Evolutionary conservation across 2,329 filamentous ascomycete species (phyloP).

Genomic region (Microcera coccophila): DNA sequence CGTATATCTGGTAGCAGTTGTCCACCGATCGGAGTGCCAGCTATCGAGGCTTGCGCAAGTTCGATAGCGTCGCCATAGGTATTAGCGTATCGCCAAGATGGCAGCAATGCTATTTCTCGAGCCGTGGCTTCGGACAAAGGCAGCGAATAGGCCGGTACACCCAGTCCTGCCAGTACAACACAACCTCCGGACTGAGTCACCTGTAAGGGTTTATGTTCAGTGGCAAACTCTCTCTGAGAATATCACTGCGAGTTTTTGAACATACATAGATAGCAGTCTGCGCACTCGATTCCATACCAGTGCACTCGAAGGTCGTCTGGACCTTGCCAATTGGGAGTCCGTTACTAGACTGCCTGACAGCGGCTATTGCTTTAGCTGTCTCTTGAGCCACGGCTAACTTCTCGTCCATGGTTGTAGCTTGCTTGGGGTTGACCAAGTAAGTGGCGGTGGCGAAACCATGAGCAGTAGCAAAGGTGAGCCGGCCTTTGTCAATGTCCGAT

Average conservation of each 20-base stretch:
- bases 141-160: constrained; percentile 13
- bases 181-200: constrained; percentile 9
- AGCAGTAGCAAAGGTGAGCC: neutral
- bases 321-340: neutral
- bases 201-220: constrained; percentile 1
- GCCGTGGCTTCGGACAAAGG: constrained; percentile 8
- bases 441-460: neutral
- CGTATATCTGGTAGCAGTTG: constrained; percentile 1
- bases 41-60: neutral
- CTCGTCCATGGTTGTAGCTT: neutral
- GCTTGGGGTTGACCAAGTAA: neutral
- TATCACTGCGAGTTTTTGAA: neutral
- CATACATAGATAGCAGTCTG: constrained; percentile 10
- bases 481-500: neutral
- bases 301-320: constrained; percentile 18
- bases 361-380: constrained; percentile 7
- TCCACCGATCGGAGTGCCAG: neutral
- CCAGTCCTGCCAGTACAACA: constrained; percentile 17
- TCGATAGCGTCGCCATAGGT: constrained; percentile 3
- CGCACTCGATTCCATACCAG: constrained; percentile 15
- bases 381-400: constrained; percentile 5
- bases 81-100: constrained; percentile 8
- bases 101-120: constrained; percentile 6
- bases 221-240: neutral
- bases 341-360: too few relatives aligned